Evolutionary conservation across 805 yeast genomes (phyloP), one percentile per base, ranked within the genome.

Genomic region (Torulaspora quercuum): DNA sequence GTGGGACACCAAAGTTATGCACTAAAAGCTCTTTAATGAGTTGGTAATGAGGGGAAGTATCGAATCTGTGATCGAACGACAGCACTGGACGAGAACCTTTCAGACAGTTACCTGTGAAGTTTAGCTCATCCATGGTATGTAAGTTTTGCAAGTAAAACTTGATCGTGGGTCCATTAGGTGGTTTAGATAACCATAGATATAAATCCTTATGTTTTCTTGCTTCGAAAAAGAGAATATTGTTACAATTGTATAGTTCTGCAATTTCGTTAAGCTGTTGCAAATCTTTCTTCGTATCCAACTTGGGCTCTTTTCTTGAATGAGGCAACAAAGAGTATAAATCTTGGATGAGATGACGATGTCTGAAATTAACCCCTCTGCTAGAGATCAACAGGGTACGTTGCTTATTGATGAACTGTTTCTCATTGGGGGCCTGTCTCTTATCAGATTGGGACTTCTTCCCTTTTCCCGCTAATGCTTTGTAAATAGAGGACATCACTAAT

Each of bases 101-200:
- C 47, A 92, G 69, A 58, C 96, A 87, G 67, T 92, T 92, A 34
- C 98, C 98, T 8, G 95, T 88, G 68, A 92, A 92, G 61, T 92
- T 89, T 46, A 92, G 71, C 65, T 92, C 98, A 57, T 89, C 95
- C 71, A 88, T 77, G 21, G 97, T 92, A 64, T 92, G 97, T 66
- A 92, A 72, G 65, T 92, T 92, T 66, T 90, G 96, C 42, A 92
- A 75, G 59, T 82, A 92, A 63, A 92, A 90, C 65, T 92, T 92
- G 54, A 85, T 68, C 15, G 97, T 90, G 42, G 98, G 98, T 1
- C 98, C 98, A 61, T 92, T 90, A 27, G 98, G 98, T 18, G 97
- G 92, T 65, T 92, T 90, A 21, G 96, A 77, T 46, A 92, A 63
- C 95, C 97, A 92, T 63, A 92, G 64, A 63, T 92, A 92, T 55